phyloP scores from a whole-genome alignment of 768 basidiomycete genomes.

The Hydnomerulius pinastri region DNA sequence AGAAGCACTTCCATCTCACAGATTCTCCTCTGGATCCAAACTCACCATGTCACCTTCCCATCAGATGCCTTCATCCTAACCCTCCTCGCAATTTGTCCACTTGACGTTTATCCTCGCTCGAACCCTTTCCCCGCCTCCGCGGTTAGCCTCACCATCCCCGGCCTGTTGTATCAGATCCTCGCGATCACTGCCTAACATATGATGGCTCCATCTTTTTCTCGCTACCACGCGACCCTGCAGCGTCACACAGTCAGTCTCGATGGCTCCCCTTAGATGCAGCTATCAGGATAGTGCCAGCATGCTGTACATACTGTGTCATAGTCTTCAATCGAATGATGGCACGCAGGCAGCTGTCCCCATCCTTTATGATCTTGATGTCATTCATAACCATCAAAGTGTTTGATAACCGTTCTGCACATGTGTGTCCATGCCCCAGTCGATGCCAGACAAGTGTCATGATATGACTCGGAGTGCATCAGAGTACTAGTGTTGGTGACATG shows the following conservation, averaged over 20 bases:
- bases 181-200: no score
- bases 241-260: background rate
- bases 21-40: background rate
- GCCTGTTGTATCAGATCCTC: no score
- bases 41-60: background rate
- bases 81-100: background rate
- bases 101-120: no score
- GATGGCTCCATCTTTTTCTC: background rate
- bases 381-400: background rate
- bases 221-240: background rate
- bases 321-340: conserved; percentile 2
- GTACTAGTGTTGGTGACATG: no score
- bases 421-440: background rate
- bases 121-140: no score
- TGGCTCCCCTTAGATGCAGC: background rate
- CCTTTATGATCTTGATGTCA: background rate
- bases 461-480: no score
- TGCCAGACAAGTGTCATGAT: background rate
- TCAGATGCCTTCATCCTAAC: no score
- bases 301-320: background rate
- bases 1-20: background rate
- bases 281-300: background rate
- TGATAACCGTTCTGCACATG: background rate
- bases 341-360: background rate
- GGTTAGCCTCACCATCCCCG: no score